Evolutionary conservation across 768 basidiomycete species (phyloP).

Genomic region (Solioccasus polychromus): DNA sequence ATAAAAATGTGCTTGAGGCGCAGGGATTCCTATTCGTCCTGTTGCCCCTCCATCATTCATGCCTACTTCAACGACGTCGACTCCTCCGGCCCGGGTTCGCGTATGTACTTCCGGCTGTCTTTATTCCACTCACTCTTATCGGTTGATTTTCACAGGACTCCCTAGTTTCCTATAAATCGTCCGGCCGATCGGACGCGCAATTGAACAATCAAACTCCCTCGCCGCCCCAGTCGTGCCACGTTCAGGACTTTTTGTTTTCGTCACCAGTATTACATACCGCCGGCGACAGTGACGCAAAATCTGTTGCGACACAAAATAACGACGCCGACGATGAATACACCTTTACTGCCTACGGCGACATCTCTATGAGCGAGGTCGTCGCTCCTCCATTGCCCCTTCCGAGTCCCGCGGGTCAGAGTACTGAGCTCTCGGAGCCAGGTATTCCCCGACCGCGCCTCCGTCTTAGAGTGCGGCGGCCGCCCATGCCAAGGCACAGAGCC

Average conservation of each 20-base stretch:
- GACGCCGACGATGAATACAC: conserved; percentile 37
- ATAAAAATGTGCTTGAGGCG: conserved; percentile 10
- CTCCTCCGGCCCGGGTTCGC: not conserved
- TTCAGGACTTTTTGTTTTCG: not conserved
- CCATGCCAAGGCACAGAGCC: conserved; percentile 25
- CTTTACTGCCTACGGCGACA: conserved; percentile 44
- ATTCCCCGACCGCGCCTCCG: conserved; percentile 18
- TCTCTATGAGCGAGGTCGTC: conserved; percentile 38
- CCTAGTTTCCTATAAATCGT: conserved; percentile 1
- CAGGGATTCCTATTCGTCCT: too few relatives aligned
- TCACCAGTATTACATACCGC: not conserved
- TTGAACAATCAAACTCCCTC: not conserved
- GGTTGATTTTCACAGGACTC: conserved; percentile 4
- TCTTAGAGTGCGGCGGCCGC: conserved; percentile 25
- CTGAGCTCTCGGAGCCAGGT: not conserved
- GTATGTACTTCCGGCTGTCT: conserved; percentile 1
- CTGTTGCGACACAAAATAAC: not conserved
- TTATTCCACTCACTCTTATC: not conserved
- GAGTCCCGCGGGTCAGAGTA: not conserved
- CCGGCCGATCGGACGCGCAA: not conserved
- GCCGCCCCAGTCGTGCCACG: too few relatives aligned
- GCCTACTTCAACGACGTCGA: not conserved
- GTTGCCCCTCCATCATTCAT: conserved; percentile 3
- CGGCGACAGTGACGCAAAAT: too few relatives aligned
- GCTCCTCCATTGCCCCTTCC: conserved; percentile 32